phyloP scores from a whole-genome alignment of 805 yeast genomes.

The Hanseniaspora mollemarum region DNA sequence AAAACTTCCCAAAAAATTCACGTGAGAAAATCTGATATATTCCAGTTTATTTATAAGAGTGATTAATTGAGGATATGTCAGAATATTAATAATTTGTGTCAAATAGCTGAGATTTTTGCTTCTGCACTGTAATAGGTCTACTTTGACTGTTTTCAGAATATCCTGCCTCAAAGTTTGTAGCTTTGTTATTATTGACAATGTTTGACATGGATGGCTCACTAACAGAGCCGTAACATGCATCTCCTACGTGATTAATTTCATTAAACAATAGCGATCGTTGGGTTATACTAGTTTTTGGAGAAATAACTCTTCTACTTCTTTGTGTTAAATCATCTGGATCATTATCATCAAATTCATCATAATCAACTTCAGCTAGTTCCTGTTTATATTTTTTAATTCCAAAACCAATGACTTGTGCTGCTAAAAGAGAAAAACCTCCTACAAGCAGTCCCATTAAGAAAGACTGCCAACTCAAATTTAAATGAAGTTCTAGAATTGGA shows the following conservation, averaged over 20 bases:
- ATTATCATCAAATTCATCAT: background rate
- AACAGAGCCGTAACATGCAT: background rate
- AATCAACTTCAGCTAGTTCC: background rate
- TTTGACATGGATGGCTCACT: background rate
- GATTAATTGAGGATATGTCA: too few relatives aligned
- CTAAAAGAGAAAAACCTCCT: conserved; percentile 39
- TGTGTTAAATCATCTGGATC: background rate
- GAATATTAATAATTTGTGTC: background rate
- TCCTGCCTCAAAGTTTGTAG: conserved; percentile 7
- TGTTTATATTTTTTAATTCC: conserved; percentile 19
- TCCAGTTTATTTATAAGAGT: too few relatives aligned
- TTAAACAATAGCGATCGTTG: background rate
- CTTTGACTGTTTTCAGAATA: conserved; percentile 15
- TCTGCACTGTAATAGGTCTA: conserved; percentile 11
- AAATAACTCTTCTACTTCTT: background rate
- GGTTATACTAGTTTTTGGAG: background rate
- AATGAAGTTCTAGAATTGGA: conserved; percentile 37
- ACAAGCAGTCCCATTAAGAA: conserved; percentile 54
- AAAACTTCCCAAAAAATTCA: background rate
- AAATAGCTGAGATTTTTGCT: conserved; percentile 11
- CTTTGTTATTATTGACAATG: background rate
- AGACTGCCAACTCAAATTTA: conserved; percentile 58
- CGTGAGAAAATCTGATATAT: background rate
- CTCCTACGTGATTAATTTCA: background rate
- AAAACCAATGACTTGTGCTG: conserved; percentile 32